Evolutionary conservation across 2,329 filamentous ascomycete species (phyloP).

Genomic region (Exophiala sp.): DNA sequence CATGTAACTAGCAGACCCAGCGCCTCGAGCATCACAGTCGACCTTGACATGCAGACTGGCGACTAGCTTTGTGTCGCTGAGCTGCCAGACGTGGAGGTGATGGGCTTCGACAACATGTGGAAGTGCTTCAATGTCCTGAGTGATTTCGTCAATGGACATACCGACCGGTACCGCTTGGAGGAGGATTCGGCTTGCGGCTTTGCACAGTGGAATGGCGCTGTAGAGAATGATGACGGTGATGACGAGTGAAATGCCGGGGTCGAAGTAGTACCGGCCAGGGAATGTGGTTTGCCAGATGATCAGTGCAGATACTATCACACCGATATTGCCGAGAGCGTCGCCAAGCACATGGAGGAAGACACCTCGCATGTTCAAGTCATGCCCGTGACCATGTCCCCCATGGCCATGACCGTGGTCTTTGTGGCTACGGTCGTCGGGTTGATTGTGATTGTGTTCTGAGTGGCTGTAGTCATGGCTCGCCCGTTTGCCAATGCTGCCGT

Average conservation of each 20-base stretch:
- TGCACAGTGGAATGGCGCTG: constrained; percentile 48
- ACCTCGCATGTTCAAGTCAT: constrained; percentile 91
- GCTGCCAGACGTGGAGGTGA: constrained; percentile 95
- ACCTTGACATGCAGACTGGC: constrained; percentile 92
- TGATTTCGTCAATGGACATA: constrained; percentile 81
- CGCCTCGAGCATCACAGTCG: constrained; percentile 77
- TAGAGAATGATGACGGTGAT: constrained; percentile 71
- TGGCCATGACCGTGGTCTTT: constrained; percentile 44
- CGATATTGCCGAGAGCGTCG: constrained; percentile 45
- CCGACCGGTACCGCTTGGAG: constrained; percentile 89
- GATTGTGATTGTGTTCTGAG: constrained; percentile 70
- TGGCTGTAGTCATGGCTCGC: constrained; percentile 46
- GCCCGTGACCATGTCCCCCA: constrained; percentile 67
- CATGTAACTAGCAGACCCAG: constrained; percentile 79
- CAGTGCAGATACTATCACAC: constrained; percentile 59
- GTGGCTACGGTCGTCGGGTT: constrained; percentile 56
- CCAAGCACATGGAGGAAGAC: constrained; percentile 59
- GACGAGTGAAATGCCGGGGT: constrained; percentile 85
- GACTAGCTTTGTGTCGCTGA: constrained; percentile 89
- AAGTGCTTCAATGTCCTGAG: constrained; percentile 79
- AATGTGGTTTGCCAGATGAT: constrained; percentile 86
- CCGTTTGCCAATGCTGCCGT: constrained; percentile 25
- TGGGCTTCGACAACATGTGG: constrained; percentile 86
- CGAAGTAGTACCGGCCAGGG: constrained; percentile 76
- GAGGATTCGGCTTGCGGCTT: constrained; percentile 64